Percentiles rank a stretch among this genome's conserved stretches.
phyloP scores from a whole-genome alignment of 2,329 filamentous ascomycete genomes.

The Aspergillus japonicus region DNA sequence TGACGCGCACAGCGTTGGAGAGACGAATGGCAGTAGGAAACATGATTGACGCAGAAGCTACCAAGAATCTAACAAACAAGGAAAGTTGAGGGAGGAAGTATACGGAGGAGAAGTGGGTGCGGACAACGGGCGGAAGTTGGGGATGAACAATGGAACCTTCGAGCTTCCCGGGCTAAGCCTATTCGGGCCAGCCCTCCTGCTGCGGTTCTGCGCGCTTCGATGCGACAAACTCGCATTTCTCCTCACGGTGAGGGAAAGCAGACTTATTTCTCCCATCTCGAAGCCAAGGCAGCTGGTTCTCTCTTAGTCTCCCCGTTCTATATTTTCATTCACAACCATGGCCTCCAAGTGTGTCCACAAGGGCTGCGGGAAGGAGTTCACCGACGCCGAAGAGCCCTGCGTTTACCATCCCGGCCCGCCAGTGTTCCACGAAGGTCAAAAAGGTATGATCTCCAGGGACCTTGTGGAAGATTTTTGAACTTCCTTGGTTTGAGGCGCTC shows the following conservation, averaged over 20 bases:
- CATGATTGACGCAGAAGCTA: slow-evolving; percentile 20
- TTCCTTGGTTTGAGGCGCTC: neutral
- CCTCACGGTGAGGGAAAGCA: slow-evolving; percentile 6
- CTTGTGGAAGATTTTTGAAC: slow-evolving; percentile 22
- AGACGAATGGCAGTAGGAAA: slow-evolving; percentile 32
- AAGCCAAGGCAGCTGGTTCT: neutral
- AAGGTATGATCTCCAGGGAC: slow-evolving; percentile 63
- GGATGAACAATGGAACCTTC: slow-evolving; percentile 38
- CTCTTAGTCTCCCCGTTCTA: neutral
- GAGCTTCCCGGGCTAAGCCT: slow-evolving; percentile 39
- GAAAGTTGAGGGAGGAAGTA: too few relatives aligned
- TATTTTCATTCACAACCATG: slow-evolving; percentile 24
- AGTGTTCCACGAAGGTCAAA: slow-evolving; percentile 96
- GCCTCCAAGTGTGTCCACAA: slow-evolving; percentile 84
- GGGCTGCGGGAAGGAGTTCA: slow-evolving; percentile 86
- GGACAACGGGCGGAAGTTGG: neutral
- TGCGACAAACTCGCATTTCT: slow-evolving; percentile 6
- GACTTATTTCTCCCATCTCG: neutral
- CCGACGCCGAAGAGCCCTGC: slow-evolving; percentile 78
- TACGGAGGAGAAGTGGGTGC: too few relatives aligned
- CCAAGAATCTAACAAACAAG: too few relatives aligned
- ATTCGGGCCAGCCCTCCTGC: slow-evolving; percentile 23
- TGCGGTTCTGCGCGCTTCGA: slow-evolving; percentile 12
- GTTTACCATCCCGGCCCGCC: slow-evolving; percentile 91
- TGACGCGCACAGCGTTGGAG: slow-evolving; percentile 46